Evolutionary conservation across 2,329 filamentous ascomycete species (phyloP).

Genomic region (Neofusicoccum sp.): DNA sequence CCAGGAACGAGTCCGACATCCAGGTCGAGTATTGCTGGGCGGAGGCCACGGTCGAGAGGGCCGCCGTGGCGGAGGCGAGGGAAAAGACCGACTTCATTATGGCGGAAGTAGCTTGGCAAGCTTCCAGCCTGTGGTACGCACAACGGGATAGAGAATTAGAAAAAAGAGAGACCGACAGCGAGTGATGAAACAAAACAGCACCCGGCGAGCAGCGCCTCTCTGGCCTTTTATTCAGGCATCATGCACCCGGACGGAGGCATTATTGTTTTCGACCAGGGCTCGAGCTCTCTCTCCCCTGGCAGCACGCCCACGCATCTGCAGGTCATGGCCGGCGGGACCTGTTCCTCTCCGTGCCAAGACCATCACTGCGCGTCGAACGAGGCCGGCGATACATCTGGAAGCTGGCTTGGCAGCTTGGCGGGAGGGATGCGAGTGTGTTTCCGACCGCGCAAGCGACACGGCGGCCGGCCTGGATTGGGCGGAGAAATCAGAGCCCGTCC

Average conservation of each 20-base stretch:
- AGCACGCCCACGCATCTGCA: not conserved
- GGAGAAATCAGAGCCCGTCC: conserved; percentile 3
- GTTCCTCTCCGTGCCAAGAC: not conserved
- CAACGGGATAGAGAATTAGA: not conserved
- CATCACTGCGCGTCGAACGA: not conserved
- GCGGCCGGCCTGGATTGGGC: not conserved
- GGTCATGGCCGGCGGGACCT: not conserved
- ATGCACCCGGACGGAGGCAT: not conserved
- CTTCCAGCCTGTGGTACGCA: not conserved
- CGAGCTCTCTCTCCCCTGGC: not conserved
- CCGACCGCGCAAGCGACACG: not conserved
- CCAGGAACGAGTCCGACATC: conserved; percentile 51
- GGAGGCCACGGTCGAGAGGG: not conserved
- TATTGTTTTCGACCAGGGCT: not conserved
- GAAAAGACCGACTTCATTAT: not conserved
- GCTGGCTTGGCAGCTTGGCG: not conserved
- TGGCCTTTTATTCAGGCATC: not conserved
- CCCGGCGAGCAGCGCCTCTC: too few relatives aligned
- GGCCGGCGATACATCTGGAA: not conserved
- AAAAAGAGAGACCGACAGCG: not conserved
- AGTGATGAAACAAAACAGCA: conserved; percentile 2
- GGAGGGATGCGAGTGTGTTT: not conserved
- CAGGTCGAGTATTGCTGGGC: conserved; percentile 33
- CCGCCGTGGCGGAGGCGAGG: not conserved
- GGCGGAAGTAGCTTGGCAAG: not conserved